Base-by-base conservation (phyloP, 192 early-diverging fungal species). In the Coemansia sp. region DNA sequence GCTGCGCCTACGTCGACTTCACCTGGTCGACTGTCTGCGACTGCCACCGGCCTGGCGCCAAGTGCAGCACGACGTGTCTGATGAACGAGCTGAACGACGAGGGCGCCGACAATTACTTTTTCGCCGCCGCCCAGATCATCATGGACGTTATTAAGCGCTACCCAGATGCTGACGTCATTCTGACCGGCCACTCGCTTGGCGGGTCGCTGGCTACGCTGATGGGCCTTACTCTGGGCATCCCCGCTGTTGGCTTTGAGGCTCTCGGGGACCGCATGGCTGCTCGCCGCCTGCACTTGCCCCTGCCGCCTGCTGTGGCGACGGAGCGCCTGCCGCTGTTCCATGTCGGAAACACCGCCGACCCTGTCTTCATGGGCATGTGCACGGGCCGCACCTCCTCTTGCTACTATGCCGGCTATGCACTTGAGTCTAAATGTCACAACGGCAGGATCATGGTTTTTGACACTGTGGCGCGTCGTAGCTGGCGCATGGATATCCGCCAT, bases 131-230 rank as follows among this genome's bases (percentile, higher is more conserved):
- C 84, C 58, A 88, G 68, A 75, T 98, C 65, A 84, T 86, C 41
- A 80, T 88, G 65, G 86, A 89, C 44, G 78, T 95, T 4, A 62
- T 72, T 10, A 70, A 75, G 8, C 75, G 78, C 64, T 95, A 93
- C 68, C 92, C 94, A 0, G 73, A 80, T 10, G 87, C 90, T 0
- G 70, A 78, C 29, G 84, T 97, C 6, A 91, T 94, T 85, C 47
- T 96, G 40, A 87, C 92, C 5, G 96, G 96, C 29, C 95, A 98
- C 67, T 93, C 91, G n/a, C 84, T 94, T 15, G 93, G 93, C 41
- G 93, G 93, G 2, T 79, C 89, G 1, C 47, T 98, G 34, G 88
- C 91, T 1, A 61, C 84, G 30, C 74, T 97, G 5, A 64, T 97
- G 8, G 94, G 91, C 0, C 77, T 94, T 29, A 95, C 95, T 1